These are phyloP conservation scores for Solanum lignicaule DNA, from an alignment of 257 asterid genomes.

Conservation along the genomic window DNA sequence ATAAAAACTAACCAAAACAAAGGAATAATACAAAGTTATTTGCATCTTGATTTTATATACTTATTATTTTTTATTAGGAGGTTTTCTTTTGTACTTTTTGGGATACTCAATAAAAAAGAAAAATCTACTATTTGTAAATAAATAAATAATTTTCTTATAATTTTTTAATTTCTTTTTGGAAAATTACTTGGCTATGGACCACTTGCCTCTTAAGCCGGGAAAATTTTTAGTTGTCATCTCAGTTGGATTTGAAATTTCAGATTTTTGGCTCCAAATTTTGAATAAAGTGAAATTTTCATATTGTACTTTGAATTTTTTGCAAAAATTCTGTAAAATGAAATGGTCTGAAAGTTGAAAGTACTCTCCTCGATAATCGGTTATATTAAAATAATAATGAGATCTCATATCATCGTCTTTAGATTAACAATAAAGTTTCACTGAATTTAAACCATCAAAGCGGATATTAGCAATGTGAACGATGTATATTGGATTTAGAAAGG, in stretches of 20 bases:
- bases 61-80: not conserved
- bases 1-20: too few species aligned
- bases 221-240: not conserved
- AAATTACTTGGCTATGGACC: not conserved
- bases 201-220: not conserved
- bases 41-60: not conserved
- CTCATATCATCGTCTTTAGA: not conserved
- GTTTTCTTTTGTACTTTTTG: not conserved
- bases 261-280: not conserved
- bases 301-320: not conserved
- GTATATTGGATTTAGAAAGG: not conserved
- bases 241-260: not conserved
- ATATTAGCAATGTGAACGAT: not conserved
- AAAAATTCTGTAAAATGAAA: not conserved
- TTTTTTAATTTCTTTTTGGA: too few species aligned
- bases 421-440: too few species aligned
- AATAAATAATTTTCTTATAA: not conserved
- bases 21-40: too few species aligned
- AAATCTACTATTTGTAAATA: not conserved
- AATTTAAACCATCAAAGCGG: too few species aligned
- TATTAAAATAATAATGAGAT: not conserved
- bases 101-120: not conserved
- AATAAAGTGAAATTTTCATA: not conserved
- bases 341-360: not conserved
- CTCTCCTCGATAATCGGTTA: not conserved